These are phyloP conservation scores for Cladophialophora psammophila DNA, from an alignment of 2,329 filamentous ascomycete genomes.

Conservation along the genomic window DNA sequence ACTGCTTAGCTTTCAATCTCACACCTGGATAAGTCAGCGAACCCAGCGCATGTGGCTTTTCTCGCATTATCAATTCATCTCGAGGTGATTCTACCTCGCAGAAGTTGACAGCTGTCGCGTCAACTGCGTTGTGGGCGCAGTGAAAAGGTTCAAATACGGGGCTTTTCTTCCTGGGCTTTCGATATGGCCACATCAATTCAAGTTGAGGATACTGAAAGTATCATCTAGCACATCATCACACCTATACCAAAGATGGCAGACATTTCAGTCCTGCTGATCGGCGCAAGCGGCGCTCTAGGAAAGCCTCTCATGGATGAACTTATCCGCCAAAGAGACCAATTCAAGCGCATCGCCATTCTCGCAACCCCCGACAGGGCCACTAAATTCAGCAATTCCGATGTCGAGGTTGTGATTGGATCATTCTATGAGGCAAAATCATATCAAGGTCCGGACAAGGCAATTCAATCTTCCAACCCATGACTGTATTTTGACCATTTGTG, in stretches of 20 bases:
- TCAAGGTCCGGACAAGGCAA: slow-evolving; percentile 3
- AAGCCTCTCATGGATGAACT: slow-evolving; percentile 25
- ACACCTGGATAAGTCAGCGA: slow-evolving; percentile 4
- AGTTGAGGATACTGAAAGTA: not conserved
- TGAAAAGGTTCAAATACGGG: slow-evolving; percentile 7
- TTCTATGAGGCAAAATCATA: slow-evolving; percentile 17
- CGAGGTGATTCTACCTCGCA: not conserved
- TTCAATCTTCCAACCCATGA: not conserved
- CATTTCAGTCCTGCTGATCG: slow-evolving; percentile 23
- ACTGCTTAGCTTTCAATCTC: not conserved
- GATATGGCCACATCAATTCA: not conserved
- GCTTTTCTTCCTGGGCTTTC: not conserved
- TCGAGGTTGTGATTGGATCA: slow-evolving; percentile 21
- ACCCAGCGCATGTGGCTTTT: not conserved
- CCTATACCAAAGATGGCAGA: slow-evolving; percentile 5
- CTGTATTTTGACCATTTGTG: not conserved
- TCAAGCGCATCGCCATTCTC: slow-evolving; percentile 25
- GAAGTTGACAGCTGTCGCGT: not conserved
- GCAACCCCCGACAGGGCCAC: slow-evolving; percentile 19
- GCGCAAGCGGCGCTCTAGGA: slow-evolving; percentile 22
- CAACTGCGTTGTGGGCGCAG: not conserved
- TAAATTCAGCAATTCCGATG: slow-evolving; percentile 20
- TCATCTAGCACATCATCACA: not conserved
- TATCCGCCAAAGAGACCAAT: slow-evolving; percentile 17
- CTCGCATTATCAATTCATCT: slow-evolving; percentile 8